Conservation (phyloP, 2,329 filamentous ascomycete species). For the Coccinonectria pachysandricola region DNA sequence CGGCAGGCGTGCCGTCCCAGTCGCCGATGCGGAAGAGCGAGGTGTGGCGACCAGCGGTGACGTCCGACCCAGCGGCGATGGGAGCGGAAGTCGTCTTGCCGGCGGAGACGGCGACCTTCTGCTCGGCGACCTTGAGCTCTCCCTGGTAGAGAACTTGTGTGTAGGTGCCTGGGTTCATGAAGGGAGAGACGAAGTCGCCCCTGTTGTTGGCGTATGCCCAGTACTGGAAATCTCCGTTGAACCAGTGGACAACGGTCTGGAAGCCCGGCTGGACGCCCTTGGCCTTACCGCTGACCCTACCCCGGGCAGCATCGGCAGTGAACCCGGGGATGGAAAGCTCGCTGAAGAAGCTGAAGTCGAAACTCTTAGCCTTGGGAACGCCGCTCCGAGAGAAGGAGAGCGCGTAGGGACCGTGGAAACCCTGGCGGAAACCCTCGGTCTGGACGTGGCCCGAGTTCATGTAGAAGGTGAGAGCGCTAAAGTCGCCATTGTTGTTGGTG, state of each 20-base stretch:
- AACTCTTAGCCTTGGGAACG: constrained; percentile 35
- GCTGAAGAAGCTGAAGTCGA: constrained; percentile 50
- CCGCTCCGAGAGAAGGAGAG: constrained; percentile 50
- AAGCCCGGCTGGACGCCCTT: constrained; percentile 42
- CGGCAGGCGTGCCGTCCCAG: constrained; percentile 53
- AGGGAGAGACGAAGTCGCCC: constrained; percentile 51
- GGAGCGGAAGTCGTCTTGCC: constrained; percentile 37
- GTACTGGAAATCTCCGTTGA: constrained; percentile 52
- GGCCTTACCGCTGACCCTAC: constrained; percentile 50
- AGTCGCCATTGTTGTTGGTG: constrained; percentile 49
- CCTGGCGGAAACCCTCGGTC: constrained; percentile 51
- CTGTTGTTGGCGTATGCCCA: constrained; percentile 47
- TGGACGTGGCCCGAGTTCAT: constrained; percentile 57
- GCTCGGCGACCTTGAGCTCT: constrained; percentile 43
- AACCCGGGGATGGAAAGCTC: constrained; percentile 48
- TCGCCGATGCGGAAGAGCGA: constrained; percentile 55
- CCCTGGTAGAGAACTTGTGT: constrained; percentile 56
- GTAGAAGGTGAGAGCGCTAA: constrained; percentile 54
- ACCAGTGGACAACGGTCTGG: constrained; percentile 54
- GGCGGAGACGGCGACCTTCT: constrained; percentile 38
- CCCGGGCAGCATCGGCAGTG: constrained; percentile 43
- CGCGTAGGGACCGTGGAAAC: constrained; percentile 56
- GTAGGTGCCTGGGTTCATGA: constrained; percentile 59
- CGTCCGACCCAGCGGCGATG: constrained; percentile 37
- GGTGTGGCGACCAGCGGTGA: constrained; percentile 33